phyloP scores from a whole-genome alignment of 2,329 filamentous ascomycete genomes.

The Colletotrichum spaethianum region DNA sequence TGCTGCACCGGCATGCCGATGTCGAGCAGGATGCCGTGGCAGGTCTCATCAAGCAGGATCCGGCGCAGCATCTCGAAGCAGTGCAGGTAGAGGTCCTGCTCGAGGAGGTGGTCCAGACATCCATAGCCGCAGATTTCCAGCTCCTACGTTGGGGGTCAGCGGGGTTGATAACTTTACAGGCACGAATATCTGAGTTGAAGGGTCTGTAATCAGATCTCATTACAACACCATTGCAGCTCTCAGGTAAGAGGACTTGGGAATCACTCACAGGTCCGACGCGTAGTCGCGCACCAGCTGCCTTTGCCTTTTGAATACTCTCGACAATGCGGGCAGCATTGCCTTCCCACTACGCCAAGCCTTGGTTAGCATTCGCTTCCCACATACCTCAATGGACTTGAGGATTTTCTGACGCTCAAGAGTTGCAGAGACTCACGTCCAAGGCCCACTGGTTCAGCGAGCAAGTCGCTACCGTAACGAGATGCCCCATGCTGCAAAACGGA shows the following conservation, averaged over 20 bases:
- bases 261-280: constrained; percentile 68
- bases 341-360: constrained; percentile 49
- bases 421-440: constrained; percentile 57
- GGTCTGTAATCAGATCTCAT: neutral
- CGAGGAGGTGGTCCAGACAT: constrained; percentile 47
- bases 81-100: constrained; percentile 70
- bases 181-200: neutral
- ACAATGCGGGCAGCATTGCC: constrained; percentile 74
- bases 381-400: neutral
- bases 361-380: neutral
- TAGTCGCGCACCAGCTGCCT: constrained; percentile 59
- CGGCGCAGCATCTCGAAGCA: constrained; percentile 73
- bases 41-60: constrained; percentile 72
- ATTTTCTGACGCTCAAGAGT: constrained; percentile 48
- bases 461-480: constrained; percentile 52
- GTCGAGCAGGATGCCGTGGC: constrained; percentile 77
- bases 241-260: constrained; percentile 43
- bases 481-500: constrained; percentile 28
- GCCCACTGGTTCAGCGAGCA: constrained; percentile 57
- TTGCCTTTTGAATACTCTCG: constrained; percentile 66
- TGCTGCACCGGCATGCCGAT: constrained; percentile 75
- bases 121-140: constrained; percentile 67
- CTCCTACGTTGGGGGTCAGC: constrained; percentile 50
- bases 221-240: neutral
- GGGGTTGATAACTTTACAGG: neutral